Evolutionary conservation across 306 rosid genomes (phyloP).

Genomic region (cucumber (Cucumis sativus)): DNA sequence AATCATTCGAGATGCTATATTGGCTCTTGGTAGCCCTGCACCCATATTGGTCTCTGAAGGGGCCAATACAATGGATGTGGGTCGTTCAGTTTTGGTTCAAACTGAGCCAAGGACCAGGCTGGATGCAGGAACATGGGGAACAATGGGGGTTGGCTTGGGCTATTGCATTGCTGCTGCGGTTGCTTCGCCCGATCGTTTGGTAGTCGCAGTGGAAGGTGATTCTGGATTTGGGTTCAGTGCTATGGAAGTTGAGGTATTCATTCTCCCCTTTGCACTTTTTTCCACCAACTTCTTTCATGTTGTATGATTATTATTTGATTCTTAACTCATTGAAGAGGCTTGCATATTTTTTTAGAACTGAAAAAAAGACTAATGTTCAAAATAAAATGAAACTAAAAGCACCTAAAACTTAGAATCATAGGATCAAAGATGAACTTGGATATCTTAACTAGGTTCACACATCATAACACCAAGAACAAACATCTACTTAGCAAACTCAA

Average conservation of each 20-base stretch:
- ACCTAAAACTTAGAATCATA: no score
- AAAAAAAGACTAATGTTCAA: no score
- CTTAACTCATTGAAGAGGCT: neutral
- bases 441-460: no score
- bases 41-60: conserved; percentile 55
- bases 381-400: no score
- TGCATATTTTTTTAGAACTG: no score
- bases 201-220: conserved; percentile 88
- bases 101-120: conserved; percentile 56
- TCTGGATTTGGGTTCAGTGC: conserved; percentile 95
- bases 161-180: conserved; percentile 94
- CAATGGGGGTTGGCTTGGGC: conserved; percentile 94
- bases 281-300: neutral
- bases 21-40: conserved; percentile 33
- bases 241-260: conserved; percentile 91
- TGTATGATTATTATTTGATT: neutral
- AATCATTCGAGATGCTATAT: conserved; percentile 38
- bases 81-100: conserved; percentile 45
- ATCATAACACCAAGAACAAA: no score
- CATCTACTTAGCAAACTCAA: no score
- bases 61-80: conserved; percentile 57
- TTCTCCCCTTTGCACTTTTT: neutral
- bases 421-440: no score
- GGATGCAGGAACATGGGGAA: conserved; percentile 69
- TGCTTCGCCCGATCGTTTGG: conserved; percentile 74